These are phyloP conservation scores for Collybiopsis luxurians DNA, from an alignment of 768 basidiomycete genomes.

Conservation along the genomic window DNA sequence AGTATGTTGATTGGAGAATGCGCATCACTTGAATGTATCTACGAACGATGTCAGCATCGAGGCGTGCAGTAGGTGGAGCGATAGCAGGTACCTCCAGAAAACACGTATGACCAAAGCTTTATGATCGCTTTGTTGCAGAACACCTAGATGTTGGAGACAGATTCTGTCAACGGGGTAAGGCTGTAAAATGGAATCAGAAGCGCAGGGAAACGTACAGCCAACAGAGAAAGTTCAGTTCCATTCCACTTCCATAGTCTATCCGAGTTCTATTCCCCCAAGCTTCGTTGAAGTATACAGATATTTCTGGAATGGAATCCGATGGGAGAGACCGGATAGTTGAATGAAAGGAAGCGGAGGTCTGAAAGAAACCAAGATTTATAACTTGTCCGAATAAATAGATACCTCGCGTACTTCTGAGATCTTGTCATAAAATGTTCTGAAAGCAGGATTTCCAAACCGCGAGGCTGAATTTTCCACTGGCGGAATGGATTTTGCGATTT, in stretches of 20 bases:
- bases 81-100: constrained; percentile 73
- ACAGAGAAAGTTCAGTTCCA: constrained; percentile 97
- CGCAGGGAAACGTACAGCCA: constrained; percentile 71
- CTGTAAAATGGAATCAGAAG: not conserved
- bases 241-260: constrained; percentile 99
- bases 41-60: constrained; percentile 44
- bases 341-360: constrained; percentile 62
- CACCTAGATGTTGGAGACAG: constrained; percentile 71
- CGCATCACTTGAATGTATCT: constrained; percentile 84
- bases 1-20: constrained; percentile 86
- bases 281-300: constrained; percentile 80
- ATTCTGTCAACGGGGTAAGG: constrained; percentile 48
- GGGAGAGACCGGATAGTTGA: constrained; percentile 55
- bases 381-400: no score
- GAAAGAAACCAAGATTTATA: not conserved
- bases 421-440: constrained; percentile 86
- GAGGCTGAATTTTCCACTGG: constrained; percentile 89
- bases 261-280: constrained; percentile 89
- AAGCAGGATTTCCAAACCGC: constrained; percentile 97
- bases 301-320: constrained; percentile 56
- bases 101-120: constrained; percentile 75
- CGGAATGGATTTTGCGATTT: constrained; percentile 67
- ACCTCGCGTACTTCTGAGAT: constrained; percentile 54
- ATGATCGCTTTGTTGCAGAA: constrained; percentile 64
- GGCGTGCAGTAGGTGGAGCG: not conserved